Conservation (phyloP, 257 asterid species). For the Petunia secreta region DNA sequence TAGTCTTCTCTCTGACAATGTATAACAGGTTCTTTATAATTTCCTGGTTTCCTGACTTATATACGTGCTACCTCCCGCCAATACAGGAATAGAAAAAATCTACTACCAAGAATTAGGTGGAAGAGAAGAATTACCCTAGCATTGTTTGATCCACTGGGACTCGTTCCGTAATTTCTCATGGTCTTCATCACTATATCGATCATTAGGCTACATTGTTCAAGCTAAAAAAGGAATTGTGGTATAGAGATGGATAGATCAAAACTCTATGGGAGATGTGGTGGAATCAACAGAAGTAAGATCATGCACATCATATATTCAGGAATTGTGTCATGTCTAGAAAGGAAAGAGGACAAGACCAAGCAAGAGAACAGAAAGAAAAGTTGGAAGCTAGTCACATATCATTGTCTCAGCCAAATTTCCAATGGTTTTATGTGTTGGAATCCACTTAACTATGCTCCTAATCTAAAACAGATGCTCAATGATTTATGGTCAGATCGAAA, state of each 20-base stretch:
- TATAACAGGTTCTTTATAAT: too few relatives aligned
- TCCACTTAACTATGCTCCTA: slow-evolving; percentile 3
- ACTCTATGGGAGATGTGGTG: background rate
- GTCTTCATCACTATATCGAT: too few relatives aligned
- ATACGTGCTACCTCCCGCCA: too few relatives aligned
- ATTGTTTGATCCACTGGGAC: too few relatives aligned
- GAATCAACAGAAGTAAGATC: background rate
- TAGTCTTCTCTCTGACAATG: too few relatives aligned
- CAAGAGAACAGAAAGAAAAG: background rate
- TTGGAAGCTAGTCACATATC: background rate
- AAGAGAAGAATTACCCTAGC: too few relatives aligned
- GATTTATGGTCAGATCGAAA: background rate
- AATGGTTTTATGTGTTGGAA: slow-evolving; percentile 21
- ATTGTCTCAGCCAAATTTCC: background rate
- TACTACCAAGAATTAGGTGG: too few relatives aligned
- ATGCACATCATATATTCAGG: slow-evolving; percentile 9
- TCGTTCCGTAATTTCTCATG: too few relatives aligned
- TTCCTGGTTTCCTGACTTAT: too few relatives aligned
- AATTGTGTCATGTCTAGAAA: slow-evolving; percentile 18
- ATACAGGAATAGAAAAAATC: too few relatives aligned
- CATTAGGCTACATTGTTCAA: background rate
- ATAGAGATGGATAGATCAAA: background rate
- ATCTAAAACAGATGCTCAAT: background rate
- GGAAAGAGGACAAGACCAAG: slow-evolving; percentile 12
- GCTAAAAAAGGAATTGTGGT: background rate